These are phyloP conservation scores for Lecanicillium sp. DNA, from an alignment of 2,329 filamentous ascomycete genomes.

Conservation along the genomic window DNA sequence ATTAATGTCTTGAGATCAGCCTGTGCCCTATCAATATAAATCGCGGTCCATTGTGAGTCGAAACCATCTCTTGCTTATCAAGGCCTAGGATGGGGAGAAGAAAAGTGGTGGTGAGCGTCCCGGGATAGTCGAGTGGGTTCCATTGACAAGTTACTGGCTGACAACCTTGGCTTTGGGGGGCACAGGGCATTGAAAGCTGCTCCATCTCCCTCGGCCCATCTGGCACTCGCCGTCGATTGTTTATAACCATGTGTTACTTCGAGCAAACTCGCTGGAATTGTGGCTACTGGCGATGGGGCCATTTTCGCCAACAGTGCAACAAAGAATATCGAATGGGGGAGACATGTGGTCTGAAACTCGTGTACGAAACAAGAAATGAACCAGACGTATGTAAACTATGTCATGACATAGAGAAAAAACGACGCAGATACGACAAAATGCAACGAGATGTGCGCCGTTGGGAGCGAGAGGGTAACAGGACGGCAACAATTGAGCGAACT, in stretches of 20 bases:
- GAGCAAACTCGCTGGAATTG: slow-evolving; percentile 80
- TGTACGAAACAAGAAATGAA: slow-evolving; percentile 63
- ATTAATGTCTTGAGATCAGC: too few species aligned
- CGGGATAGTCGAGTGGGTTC: slow-evolving; percentile 9
- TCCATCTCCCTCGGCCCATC: slow-evolving; percentile 1
- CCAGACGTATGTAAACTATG: slow-evolving; percentile 71
- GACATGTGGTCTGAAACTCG: slow-evolving; percentile 88
- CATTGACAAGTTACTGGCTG: slow-evolving; percentile 8
- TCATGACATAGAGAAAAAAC: slow-evolving; percentile 81
- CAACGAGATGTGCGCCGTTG: slow-evolving; percentile 67
- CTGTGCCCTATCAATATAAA: too few species aligned
- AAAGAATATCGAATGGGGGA: slow-evolving; percentile 94
- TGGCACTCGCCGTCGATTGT: slow-evolving; percentile 11
- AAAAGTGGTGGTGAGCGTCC: slow-evolving; percentile 4
- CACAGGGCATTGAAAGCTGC: slow-evolving; percentile 7
- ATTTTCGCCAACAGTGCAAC: slow-evolving; percentile 86
- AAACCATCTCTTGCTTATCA: too few species aligned
- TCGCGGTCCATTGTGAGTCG: too few species aligned
- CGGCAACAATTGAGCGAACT: slow-evolving; percentile 64
- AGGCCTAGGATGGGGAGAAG: neutral
- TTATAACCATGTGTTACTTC: slow-evolving; percentile 80
- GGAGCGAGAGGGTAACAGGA: slow-evolving; percentile 65
- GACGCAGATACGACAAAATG: slow-evolving; percentile 67
- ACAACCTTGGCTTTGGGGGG: slow-evolving; percentile 6
- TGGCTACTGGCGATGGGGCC: slow-evolving; percentile 90